Evolutionary conservation across 306 rosid genomes (phyloP).

Genomic region (Mucuna pruriens): DNA sequence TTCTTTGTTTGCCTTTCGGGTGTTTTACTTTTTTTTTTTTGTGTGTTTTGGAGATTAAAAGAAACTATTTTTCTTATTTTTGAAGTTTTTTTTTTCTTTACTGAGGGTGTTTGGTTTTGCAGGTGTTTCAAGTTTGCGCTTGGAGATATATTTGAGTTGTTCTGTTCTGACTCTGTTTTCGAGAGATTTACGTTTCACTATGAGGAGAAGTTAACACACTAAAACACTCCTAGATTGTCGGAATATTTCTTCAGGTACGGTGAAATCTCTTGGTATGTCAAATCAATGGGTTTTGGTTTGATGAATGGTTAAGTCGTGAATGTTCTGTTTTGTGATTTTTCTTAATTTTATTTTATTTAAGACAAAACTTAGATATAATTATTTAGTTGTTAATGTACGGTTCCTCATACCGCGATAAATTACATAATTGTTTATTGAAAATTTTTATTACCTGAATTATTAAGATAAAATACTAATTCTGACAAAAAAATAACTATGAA

Average conservation of each 20-base stretch:
- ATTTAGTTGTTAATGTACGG: too few relatives aligned
- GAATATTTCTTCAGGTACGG: conserved; percentile 41
- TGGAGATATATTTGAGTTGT: conserved; percentile 20
- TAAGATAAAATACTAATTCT: too few relatives aligned
- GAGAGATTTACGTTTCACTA: conserved; percentile 52
- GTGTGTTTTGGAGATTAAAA: conserved; percentile 5
- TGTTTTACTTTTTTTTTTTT: neutral
- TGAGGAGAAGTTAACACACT: conserved; percentile 38
- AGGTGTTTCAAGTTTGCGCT: conserved; percentile 31
- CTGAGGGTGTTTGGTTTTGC: conserved; percentile 32
- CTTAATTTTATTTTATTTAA: neutral
- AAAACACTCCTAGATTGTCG: conserved; percentile 19
- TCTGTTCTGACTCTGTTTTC: conserved; percentile 43
- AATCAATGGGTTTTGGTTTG: too few relatives aligned
- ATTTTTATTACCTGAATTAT: too few relatives aligned
- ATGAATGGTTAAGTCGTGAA: neutral
- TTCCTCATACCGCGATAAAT: too few relatives aligned
- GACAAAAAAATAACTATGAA: too few relatives aligned
- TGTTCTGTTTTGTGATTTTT: neutral
- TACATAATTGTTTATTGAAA: too few relatives aligned
- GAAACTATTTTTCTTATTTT: neutral
- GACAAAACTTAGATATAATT: too few relatives aligned
- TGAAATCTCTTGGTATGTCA: conserved; percentile 5
- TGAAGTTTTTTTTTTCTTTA: neutral
- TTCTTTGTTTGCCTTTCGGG: neutral